Base-by-base conservation (phyloP, 345 rosid species). In the Mangifera indica region DNA sequence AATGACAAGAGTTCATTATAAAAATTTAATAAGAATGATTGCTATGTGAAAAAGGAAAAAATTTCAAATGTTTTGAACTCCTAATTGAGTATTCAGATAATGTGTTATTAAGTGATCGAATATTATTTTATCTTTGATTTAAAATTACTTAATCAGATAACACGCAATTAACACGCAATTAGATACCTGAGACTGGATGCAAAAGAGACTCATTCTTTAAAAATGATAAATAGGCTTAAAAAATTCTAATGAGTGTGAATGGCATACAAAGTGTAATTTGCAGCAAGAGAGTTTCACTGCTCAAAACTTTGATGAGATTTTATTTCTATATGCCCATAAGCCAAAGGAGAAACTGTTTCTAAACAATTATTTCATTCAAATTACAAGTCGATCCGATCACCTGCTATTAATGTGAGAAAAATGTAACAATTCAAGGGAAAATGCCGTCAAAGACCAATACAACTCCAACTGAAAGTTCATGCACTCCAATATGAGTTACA, bases 401-500 rank as follows among this genome's bases (percentile, higher is more conserved):
- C 76, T 57, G 32, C 65, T 67, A 72, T 46, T 7, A 20, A 62
- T 53, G 76, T 42, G 37, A 67, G 22, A 40, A 58, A 58, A 29
- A 69, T 58, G 53, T 74, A 64, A 69, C 46, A 77, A 62, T 56
- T 25, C 59, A 57, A 74, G 58, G 63, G 32, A 48, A 49, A 40
- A 40, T 21, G n/a, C 20, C 12, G n/a, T n/a, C 32, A 44, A 70
- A 63, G 24, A 79, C 66, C 61, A 58, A 77, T 66, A 46, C 46
- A 60, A 68, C 72, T 70, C 46, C 59, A 66, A 15, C 66, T 74
- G 71, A 26, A 66, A 54, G 76, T 60, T 69, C 72, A 64, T 5
- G 59, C 24, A 2, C 55, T 60, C 52, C 14, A 61, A 79, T 70
- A 69, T 67, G 77, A 83, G 58, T 75, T 83, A 83, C 80, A 81